Percentiles rank a stretch among this genome's conserved stretches.
phyloP scores from a whole-genome alignment of 2,329 filamentous ascomycete species.

The Exutisphaerella laricina region DNA sequence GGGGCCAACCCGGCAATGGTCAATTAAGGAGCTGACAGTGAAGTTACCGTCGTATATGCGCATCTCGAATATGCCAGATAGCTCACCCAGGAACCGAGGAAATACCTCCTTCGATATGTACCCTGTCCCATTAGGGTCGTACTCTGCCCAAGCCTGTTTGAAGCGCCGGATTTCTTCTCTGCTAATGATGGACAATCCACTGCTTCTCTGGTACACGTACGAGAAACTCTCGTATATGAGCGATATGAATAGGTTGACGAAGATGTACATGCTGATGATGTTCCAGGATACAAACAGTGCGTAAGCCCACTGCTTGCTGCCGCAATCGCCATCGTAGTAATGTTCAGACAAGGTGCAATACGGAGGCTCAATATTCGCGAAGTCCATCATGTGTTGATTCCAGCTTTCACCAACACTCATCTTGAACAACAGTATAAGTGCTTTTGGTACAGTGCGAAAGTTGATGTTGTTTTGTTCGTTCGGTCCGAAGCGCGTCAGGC shows the following conservation, averaged over 20 bases:
- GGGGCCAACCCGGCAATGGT: conserved; percentile 63
- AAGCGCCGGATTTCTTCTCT: conserved; percentile 92
- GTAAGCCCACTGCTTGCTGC: conserved; percentile 81
- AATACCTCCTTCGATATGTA: conserved; percentile 89
- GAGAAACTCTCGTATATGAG: conserved; percentile 99
- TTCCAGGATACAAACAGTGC: conserved; percentile 95
- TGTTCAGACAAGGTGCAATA: conserved; percentile 66
- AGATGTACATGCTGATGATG: conserved; percentile 99
- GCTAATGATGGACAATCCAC: conserved; percentile 82
- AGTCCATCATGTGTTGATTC: conserved; percentile 97
- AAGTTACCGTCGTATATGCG: conserved; percentile 90
- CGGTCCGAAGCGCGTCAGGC: conserved; percentile 77
- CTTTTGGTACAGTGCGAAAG: conserved; percentile 88
- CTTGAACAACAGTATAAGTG: conserved; percentile 85
- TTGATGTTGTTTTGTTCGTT: conserved; percentile 76
- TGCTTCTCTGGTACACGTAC: conserved; percentile 96
- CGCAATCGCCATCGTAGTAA: conserved; percentile 89
- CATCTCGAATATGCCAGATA: conserved; percentile 96
- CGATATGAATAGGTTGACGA: conserved; percentile 95
- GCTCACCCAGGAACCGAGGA: conserved; percentile 77
- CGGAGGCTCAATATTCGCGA: conserved; percentile 70
- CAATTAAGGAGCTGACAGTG: conserved; percentile 78
- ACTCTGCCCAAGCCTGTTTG: conserved; percentile 97
- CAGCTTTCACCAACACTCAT: conserved; percentile 93
- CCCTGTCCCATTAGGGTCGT: conserved; percentile 84